phyloP scores from a whole-genome alignment of 2,329 filamentous ascomycete species.

The Aspergillus niger region DNA sequence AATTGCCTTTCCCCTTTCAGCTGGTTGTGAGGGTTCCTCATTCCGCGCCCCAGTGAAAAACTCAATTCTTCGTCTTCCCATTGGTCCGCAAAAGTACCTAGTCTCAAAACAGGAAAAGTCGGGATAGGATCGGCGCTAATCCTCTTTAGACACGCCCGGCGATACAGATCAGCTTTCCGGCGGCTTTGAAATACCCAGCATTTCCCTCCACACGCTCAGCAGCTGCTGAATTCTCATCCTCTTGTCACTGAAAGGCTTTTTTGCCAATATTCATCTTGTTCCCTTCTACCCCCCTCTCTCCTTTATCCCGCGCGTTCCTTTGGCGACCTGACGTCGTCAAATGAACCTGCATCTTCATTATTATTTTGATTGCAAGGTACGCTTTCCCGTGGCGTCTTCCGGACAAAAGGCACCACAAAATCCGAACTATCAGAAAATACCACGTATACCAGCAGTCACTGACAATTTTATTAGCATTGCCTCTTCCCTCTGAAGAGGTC shows the following conservation, averaged over 20 bases:
- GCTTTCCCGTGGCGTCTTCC: constrained; percentile 26
- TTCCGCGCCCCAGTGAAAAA: neutral
- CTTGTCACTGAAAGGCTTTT: neutral
- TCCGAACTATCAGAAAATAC: too few relatives aligned
- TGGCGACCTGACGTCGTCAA: constrained; percentile 86
- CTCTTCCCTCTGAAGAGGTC: constrained; percentile 66
- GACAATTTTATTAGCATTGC: constrained; percentile 44
- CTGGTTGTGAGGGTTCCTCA: neutral
- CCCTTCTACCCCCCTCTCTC: constrained; percentile 9
- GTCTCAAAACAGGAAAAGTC: constrained; percentile 11
- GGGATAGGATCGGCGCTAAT: constrained; percentile 21
- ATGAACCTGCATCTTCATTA: constrained; percentile 90
- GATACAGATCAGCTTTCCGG: constrained; percentile 20
- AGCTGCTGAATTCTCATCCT: constrained; percentile 9
- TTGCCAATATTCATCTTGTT: neutral
- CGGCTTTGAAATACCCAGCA: constrained; percentile 21
- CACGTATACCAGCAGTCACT: neutral
- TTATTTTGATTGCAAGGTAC: constrained; percentile 65
- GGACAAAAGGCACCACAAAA: constrained; percentile 1
- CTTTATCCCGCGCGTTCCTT: constrained; percentile 72
- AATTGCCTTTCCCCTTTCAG: neutral
- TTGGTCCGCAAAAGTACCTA: constrained; percentile 13
- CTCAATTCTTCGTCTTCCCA: neutral
- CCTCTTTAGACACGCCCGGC: constrained; percentile 13
- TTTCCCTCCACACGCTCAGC: constrained; percentile 12